Conservation (phyloP, 768 basidiomycete genomes). For the Rhizopogon vinicolor region DNA sequence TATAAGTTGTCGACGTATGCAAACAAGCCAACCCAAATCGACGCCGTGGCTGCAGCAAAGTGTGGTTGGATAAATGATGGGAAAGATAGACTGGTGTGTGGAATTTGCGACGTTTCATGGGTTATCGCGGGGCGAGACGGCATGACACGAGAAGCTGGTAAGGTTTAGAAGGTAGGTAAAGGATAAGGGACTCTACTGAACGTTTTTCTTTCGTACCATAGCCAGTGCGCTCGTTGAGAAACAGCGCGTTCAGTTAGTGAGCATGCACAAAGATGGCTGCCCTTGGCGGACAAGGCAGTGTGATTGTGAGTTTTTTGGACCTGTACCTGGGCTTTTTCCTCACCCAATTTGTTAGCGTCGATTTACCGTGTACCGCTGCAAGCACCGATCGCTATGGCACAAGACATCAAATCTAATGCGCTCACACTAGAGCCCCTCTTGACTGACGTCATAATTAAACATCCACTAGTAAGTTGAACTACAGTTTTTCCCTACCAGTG, state of each 20-base stretch:
- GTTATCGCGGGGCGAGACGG: slow-evolving; percentile 65
- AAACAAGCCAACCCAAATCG: slow-evolving; percentile 68
- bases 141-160: slow-evolving; percentile 76
- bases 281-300: slow-evolving; percentile 83
- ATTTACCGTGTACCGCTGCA: slow-evolving; percentile 75
- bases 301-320: slow-evolving; percentile 47
- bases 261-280: slow-evolving; percentile 75
- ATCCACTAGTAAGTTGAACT: slow-evolving; percentile 58
- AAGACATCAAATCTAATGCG: slow-evolving; percentile 56
- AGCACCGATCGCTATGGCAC: slow-evolving; percentile 57
- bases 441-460: slow-evolving; percentile 53
- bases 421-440: slow-evolving; percentile 47
- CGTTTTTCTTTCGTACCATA: slow-evolving; percentile 19
- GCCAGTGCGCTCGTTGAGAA: slow-evolving; percentile 72
- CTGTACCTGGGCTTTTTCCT: slow-evolving; percentile 1
- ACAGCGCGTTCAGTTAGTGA: slow-evolving; percentile 60
- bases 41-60: slow-evolving; percentile 76
- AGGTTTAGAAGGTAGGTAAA: slow-evolving; percentile 32
- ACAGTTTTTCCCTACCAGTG: background rate
- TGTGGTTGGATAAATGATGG: slow-evolving; percentile 85
- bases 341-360: slow-evolving; percentile 36
- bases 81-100: slow-evolving; percentile 73
- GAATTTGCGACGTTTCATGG: slow-evolving; percentile 70
- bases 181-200: slow-evolving; percentile 9
- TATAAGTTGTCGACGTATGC: slow-evolving; percentile 79